Percentiles rank a stretch among this genome's conserved stretches.
Conservation (phyloP, 2,329 filamentous ascomycete genomes). For the Penicillium decumbens region DNA sequence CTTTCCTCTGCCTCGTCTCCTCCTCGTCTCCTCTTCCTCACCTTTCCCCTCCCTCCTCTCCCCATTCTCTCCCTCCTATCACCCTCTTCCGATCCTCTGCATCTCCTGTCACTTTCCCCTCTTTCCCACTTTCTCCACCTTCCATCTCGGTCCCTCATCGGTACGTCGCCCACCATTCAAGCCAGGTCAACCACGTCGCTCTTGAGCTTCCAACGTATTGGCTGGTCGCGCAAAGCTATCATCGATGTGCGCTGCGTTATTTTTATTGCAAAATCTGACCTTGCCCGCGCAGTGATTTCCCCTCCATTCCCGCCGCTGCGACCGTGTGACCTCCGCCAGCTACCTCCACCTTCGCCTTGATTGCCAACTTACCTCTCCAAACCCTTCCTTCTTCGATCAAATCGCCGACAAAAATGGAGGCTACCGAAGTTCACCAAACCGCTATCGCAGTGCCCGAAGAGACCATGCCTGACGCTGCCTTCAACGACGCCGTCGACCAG, state of each 20-base stretch:
- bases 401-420: constrained; percentile 52
- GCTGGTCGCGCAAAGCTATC: background rate
- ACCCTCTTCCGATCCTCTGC: constrained; percentile 13
- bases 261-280: constrained; percentile 13
- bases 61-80: constrained; percentile 11
- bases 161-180: constrained; percentile 15
- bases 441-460: constrained; percentile 58
- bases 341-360: constrained; percentile 8
- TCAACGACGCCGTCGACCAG: constrained; percentile 62
- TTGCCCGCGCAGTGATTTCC: constrained; percentile 6
- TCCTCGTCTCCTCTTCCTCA: constrained; percentile 21
- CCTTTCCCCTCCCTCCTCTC: constrained; percentile 18
- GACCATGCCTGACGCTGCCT: constrained; percentile 54
- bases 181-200: constrained; percentile 1
- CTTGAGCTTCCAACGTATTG: background rate
- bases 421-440: constrained; percentile 53
- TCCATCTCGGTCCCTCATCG: constrained; percentile 20
- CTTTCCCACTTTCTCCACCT: constrained; percentile 24
- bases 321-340: constrained; percentile 15
- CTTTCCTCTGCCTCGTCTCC: constrained; percentile 13
- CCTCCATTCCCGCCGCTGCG: constrained; percentile 13
- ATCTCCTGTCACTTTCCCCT: constrained; percentile 20
- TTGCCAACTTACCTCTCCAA: constrained; percentile 21
- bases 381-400: constrained; percentile 11
- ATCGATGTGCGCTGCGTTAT: constrained; percentile 5